Evolutionary conservation across 495 filamentous ascomycete genomes (phyloP).

Genomic region (Penicillium coffeae): DNA sequence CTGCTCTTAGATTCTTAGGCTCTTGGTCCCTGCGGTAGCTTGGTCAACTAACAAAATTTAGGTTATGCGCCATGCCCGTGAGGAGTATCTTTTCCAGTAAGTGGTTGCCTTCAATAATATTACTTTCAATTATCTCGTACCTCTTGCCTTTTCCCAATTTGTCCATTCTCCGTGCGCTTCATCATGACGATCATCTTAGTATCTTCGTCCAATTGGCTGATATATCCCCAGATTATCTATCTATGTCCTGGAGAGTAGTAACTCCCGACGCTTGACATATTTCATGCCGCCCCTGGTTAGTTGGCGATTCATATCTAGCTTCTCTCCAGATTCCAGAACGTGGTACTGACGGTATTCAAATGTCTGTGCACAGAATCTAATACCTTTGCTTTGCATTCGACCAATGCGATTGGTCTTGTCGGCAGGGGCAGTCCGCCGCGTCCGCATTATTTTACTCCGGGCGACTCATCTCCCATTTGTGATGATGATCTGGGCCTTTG

Average conservation of each 20-base stretch:
- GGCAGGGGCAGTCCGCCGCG: slow-evolving; percentile 64
- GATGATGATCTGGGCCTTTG: slow-evolving; percentile 58
- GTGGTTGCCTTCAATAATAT: slow-evolving; percentile 11
- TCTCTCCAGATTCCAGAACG: slow-evolving; percentile 14
- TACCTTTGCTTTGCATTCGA: slow-evolving; percentile 77
- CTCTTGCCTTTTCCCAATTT: background rate
- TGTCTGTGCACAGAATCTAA: slow-evolving; percentile 62
- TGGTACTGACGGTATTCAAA: slow-evolving; percentile 14
- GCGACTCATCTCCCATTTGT: slow-evolving; percentile 64
- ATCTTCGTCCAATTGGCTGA: slow-evolving; percentile 2
- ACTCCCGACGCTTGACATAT: slow-evolving; percentile 72
- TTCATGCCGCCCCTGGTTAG: slow-evolving; percentile 66
- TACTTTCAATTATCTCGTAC: background rate
- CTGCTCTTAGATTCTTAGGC: no score
- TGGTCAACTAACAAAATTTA: slow-evolving; percentile 20
- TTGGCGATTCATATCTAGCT: slow-evolving; percentile 11
- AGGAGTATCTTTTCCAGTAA: slow-evolving; percentile 85
- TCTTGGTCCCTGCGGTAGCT: no score
- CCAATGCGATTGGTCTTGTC: slow-evolving; percentile 75
- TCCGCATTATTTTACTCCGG: slow-evolving; percentile 76
- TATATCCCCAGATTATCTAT: slow-evolving; percentile 44
- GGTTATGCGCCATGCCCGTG: slow-evolving; percentile 59
- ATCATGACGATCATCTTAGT: background rate
- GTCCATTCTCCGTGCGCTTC: background rate
- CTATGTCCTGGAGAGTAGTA: slow-evolving; percentile 74